Conservation (phyloP, 352 stramenopile genomes). For the Phytophthora multivora region DNA sequence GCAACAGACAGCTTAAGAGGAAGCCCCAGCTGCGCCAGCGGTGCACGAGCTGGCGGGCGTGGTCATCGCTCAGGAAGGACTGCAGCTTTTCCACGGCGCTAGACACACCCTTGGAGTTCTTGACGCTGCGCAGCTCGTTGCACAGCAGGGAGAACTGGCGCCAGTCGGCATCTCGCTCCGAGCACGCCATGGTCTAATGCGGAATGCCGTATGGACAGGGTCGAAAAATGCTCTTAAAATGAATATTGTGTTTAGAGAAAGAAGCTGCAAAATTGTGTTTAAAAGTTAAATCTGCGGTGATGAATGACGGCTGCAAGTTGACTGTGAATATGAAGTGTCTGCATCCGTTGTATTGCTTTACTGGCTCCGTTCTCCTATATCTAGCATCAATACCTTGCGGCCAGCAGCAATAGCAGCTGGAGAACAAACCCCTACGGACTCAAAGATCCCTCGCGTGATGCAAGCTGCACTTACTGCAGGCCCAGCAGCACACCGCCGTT, state of each 20-base stretch:
- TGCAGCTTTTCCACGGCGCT: constrained; percentile 44
- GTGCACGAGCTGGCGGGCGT: constrained; percentile 57
- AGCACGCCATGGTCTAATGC: not conserved
- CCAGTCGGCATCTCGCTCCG: constrained; percentile 45
- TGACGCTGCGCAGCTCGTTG: constrained; percentile 50
- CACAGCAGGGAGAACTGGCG: constrained; percentile 47
- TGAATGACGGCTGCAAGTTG: not conserved
- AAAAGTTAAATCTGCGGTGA: not conserved
- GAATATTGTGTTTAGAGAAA: not conserved
- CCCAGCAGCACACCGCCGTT: constrained; percentile 88
- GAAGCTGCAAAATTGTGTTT: constrained; percentile 1
- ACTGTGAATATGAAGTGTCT: constrained; percentile 14
- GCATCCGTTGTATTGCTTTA: constrained; percentile 22
- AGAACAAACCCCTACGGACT: constrained; percentile 18
- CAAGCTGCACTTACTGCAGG: constrained; percentile 58
- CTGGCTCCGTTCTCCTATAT: constrained; percentile 16
- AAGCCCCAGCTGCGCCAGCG: constrained; percentile 77
- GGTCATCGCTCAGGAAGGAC: constrained; percentile 57
- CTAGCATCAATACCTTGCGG: constrained; percentile 28
- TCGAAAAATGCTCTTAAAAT: too few relatives aligned
- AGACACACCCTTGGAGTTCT: constrained; percentile 39
- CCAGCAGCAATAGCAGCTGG: constrained; percentile 8
- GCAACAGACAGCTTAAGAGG: constrained; percentile 54
- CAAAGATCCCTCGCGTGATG: constrained; percentile 11
- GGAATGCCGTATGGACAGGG: constrained; percentile 1